A percentile compares a stretch with the other conserved stretches of the same genome.
Conservation (phyloP, 495 filamentous ascomycete species). For the Penicillium subrubescens region DNA sequence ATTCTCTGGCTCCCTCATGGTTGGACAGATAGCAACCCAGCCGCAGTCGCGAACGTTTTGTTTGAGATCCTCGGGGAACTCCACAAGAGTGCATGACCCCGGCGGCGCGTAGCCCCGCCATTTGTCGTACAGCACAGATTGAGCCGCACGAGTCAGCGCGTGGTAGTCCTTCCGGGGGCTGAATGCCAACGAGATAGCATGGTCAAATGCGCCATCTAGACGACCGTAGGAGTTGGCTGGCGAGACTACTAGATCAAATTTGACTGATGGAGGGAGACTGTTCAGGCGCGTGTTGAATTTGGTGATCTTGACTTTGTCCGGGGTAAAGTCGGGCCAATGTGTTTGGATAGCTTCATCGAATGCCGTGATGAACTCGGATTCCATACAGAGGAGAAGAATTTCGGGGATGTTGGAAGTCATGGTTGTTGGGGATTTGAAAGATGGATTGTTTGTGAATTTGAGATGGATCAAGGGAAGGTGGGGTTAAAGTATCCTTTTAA, state of each 20-base stretch:
- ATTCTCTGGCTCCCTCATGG: constrained; percentile 46
- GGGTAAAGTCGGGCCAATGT: constrained; percentile 22
- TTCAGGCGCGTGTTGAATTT: constrained; percentile 40
- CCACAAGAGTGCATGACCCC: constrained; percentile 49
- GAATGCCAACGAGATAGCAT: constrained; percentile 53
- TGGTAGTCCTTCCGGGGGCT: constrained; percentile 46
- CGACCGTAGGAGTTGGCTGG: constrained; percentile 56
- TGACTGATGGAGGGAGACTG: constrained; percentile 25
- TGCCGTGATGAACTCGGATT: constrained; percentile 29
- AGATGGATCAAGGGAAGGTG: not conserved
- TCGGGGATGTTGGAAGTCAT: constrained; percentile 41
- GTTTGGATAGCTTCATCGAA: constrained; percentile 29
- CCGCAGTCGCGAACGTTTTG: constrained; percentile 38
- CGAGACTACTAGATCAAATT: constrained; percentile 52
- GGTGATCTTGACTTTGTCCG: constrained; percentile 29
- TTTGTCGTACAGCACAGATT: constrained; percentile 45
- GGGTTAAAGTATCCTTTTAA: not conserved
- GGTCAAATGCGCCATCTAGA: constrained; percentile 56
- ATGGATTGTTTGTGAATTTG: not conserved
- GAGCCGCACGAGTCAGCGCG: constrained; percentile 45
- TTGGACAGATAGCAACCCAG: constrained; percentile 54
- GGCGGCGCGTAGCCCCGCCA: constrained; percentile 52
- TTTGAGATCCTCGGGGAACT: constrained; percentile 35
- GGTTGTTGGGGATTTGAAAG: not conserved
- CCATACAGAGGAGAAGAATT: constrained; percentile 43